Conservation (phyloP, 1,284 basidiomycete genomes). For the Sporisorium scitamineum region DNA sequence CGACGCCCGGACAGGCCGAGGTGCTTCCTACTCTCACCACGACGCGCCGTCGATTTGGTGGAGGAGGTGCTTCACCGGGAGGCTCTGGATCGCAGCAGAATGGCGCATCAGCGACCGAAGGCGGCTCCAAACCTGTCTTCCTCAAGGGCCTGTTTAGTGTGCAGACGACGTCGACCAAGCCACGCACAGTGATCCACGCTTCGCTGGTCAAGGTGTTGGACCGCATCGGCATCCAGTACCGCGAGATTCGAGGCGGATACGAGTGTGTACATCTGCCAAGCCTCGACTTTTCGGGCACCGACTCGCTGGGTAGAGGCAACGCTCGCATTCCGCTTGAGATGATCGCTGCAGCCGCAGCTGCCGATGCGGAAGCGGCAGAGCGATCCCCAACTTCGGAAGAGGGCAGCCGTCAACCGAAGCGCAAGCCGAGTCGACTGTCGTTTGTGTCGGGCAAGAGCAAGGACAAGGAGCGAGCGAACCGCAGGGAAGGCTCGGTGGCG, state of each 20-base stretch:
- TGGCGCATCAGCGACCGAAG: constrained; percentile 17
- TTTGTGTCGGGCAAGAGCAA: constrained; percentile 48
- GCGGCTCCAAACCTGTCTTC: constrained; percentile 64
- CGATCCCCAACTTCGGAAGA: constrained; percentile 25
- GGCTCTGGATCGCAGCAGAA: constrained; percentile 12
- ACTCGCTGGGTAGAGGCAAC: constrained; percentile 55
- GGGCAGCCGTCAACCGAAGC: constrained; percentile 27
- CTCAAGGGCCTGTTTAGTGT: constrained; percentile 74
- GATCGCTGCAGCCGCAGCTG: constrained; percentile 29
- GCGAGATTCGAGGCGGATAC: constrained; percentile 89
- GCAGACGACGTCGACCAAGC: constrained; percentile 92
- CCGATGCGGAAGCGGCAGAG: constrained; percentile 28
- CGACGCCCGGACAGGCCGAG: constrained; percentile 44
- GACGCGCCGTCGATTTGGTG: constrained; percentile 37
- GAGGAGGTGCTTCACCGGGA: constrained; percentile 10
- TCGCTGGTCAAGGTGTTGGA: constrained; percentile 90
- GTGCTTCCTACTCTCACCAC: constrained; percentile 37
- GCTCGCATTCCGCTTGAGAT: constrained; percentile 52
- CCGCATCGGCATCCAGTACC: constrained; percentile 92
- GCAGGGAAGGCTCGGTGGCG: constrained; percentile 26
- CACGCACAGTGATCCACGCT: constrained; percentile 81
- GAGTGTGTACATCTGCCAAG: constrained; percentile 95
- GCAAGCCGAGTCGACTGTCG: constrained; percentile 58
- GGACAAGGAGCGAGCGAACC: constrained; percentile 35
- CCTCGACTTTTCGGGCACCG: constrained; percentile 75